Evolutionary conservation across 257 asterid species (phyloP).

Genomic region (Anisodus acutangulus): DNA sequence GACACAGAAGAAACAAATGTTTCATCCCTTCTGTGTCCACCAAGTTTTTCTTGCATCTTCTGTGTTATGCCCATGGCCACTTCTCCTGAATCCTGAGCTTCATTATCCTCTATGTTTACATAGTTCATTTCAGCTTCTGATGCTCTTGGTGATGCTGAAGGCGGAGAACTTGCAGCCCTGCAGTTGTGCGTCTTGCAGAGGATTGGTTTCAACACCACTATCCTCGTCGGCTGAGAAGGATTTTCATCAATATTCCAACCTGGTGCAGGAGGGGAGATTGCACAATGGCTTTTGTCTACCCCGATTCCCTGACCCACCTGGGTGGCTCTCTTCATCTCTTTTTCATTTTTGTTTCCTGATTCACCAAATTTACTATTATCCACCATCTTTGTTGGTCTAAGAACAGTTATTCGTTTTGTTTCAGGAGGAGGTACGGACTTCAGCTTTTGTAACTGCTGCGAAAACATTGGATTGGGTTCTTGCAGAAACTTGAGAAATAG

Average conservation of each 20-base stretch:
- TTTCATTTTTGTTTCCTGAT: constrained; percentile 55
- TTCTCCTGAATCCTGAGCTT: constrained; percentile 76
- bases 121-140: constrained; percentile 50
- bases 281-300: constrained; percentile 45
- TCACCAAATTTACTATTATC: constrained; percentile 50
- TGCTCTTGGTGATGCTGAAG: constrained; percentile 53
- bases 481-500: constrained; percentile 84
- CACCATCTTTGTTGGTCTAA: constrained; percentile 76
- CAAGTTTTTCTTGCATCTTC: constrained; percentile 73
- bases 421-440: constrained; percentile 69
- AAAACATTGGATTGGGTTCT: constrained; percentile 78
- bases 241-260: constrained; percentile 55
- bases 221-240: constrained; percentile 78
- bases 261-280: constrained; percentile 47
- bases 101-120: constrained; percentile 63
- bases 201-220: constrained; percentile 93
- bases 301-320: constrained; percentile 43
- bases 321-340: constrained; percentile 45
- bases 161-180: constrained; percentile 58
- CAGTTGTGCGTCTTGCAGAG: constrained; percentile 55
- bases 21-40: constrained; percentile 65
- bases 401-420: constrained; percentile 88
- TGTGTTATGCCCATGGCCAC: constrained; percentile 68
- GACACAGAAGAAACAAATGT: constrained; percentile 71
- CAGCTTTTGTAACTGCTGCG: constrained; percentile 62